Evolutionary conservation across 495 filamentous ascomycete species (phyloP), one percentile per base, ranked within the genome.

Genomic region (Melanomma pulvis-pyrius): DNA sequence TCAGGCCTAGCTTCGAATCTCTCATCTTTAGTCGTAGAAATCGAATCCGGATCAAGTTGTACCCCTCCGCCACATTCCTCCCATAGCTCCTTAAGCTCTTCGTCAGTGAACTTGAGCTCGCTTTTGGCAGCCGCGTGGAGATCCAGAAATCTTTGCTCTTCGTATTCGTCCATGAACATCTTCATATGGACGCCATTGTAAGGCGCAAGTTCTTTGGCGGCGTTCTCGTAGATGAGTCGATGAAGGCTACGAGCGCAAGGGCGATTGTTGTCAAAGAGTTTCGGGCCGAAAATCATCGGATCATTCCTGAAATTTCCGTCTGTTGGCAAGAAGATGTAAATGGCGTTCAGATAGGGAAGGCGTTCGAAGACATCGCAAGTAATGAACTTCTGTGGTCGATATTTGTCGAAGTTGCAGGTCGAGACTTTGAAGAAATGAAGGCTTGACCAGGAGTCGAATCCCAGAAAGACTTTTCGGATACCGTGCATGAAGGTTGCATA

Each of bases 381-480:
- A 6, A 36, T 55, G 30, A 19, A 57, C 12, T n/a, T 12, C 6
- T 8, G 2, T 1, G 17, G 47, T 17, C 34, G 6, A n/a, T 25
- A 12, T 15, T 26, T 11, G 7, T 55, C 49, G 47, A 61, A 6
- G 19, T 24, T 34, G 19, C 48, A 56, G 25, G 22, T 25, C 29
- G 48, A 46, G 15, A 61, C 57, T 24, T 61, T 61, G 49, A 61
- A 54, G 64, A 67, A 67, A 28, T 67, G 32, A 1, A 67, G 25
- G 24, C 13, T 17, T 7, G 22, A 26, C 1, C 48, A 30, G 48
- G 32, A 61, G 39, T 61, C 36, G 57, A 67, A 30, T 15, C 17
- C 8, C 4, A 67, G n/a, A 49, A 15, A 44, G 1, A 67, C 1
- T 17, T 54, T 54, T 2, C 64, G 57, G n/a, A 67, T 55, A 25